Evolutionary conservation across 768 basidiomycete genomes (phyloP), one percentile per base, ranked within the genome.

Genomic region (Trametes sanguinea): DNA sequence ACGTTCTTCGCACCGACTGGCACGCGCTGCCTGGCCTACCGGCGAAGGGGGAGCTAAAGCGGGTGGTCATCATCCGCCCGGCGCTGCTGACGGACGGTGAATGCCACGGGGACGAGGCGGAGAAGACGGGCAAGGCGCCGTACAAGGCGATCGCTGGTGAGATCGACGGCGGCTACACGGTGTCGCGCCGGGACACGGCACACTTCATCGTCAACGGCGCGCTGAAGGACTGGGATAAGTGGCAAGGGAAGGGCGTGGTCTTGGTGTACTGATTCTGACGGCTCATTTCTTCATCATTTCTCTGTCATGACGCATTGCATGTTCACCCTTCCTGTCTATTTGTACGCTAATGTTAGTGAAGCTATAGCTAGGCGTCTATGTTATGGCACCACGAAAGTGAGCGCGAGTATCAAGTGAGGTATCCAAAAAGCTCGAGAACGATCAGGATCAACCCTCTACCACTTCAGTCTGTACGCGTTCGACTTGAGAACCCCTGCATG

Each of bases 121-220:
- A 74, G 50, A 51, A 48, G 50, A 54, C 51, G 29, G 67, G 68
- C 32, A 75, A 76, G 50, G 45, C 60, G 2, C 68, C 77, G 0
- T 88, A 88, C 69, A 67, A 75, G 22, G 78, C 79, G 9, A 29
- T 50, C 13, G 75, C 72, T 11, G 81, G 74, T 69, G 16, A 51
- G 46, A 30, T 44, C 60, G 10, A 6, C 37, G 3, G 60, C 11
- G 76, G 75, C 3, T 89, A 78, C 68, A 81, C 80, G n/a, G 68
- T 90, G 3, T 85, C 86, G 40, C 78, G 87, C 67, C 77, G 75
- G 66, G 88, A 90, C 68, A 84, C 86, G 2, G 85, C 83, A 0
- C 85, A 89, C 74, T 89, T 89, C 71, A 67, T 89, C 13, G 81
- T 78, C 3, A 80, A 87, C 51, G 76, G 72, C 0, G 66, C 80